Evolutionary conservation across 306 rosid genomes (phyloP).

Genomic region (Cicer bijugum): DNA sequence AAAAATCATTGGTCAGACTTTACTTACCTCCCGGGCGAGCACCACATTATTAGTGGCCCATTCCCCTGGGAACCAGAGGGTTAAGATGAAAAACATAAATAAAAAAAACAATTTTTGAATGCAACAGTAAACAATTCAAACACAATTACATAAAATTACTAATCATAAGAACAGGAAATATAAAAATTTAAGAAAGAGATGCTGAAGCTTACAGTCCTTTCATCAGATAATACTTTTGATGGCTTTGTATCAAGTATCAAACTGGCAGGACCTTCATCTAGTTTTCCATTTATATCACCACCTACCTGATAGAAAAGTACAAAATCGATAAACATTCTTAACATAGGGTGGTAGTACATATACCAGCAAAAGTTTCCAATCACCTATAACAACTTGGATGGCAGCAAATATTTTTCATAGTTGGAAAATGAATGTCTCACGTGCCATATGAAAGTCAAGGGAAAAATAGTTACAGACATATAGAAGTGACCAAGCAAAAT

Average conservation of each 20-base stretch:
- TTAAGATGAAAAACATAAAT: background rate
- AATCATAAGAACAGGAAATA: slow-evolving; percentile 24
- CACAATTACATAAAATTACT: slow-evolving; percentile 17
- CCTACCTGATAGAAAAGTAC: slow-evolving; percentile 64
- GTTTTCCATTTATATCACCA: slow-evolving; percentile 82
- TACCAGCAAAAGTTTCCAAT: slow-evolving; percentile 3
- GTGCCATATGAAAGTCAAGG: slow-evolving; percentile 14
- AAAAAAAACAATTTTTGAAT: slow-evolving; percentile 10
- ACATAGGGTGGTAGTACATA: slow-evolving; percentile 33
- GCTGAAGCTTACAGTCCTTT: slow-evolving; percentile 75
- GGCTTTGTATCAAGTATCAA: slow-evolving; percentile 89
- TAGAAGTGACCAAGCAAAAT: slow-evolving; percentile 6
- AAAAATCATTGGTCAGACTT: no score
- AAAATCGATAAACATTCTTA: slow-evolving; percentile 30
- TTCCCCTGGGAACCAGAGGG: no score
- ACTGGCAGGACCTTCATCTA: slow-evolving; percentile 84
- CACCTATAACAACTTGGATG: slow-evolving; percentile 13
- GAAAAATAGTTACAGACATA: background rate
- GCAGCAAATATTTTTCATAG: slow-evolving; percentile 12
- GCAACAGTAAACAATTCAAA: slow-evolving; percentile 27
- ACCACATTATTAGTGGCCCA: no score
- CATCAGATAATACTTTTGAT: slow-evolving; percentile 85
- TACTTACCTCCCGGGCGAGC: no score
- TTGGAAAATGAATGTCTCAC: slow-evolving; percentile 7
- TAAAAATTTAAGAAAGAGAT: slow-evolving; percentile 38